A percentile compares a stretch with the other conserved stretches of the same genome.
Conservation (phyloP, 2,329 filamentous ascomycete genomes). For the Alternaria novae-zelandiae region DNA sequence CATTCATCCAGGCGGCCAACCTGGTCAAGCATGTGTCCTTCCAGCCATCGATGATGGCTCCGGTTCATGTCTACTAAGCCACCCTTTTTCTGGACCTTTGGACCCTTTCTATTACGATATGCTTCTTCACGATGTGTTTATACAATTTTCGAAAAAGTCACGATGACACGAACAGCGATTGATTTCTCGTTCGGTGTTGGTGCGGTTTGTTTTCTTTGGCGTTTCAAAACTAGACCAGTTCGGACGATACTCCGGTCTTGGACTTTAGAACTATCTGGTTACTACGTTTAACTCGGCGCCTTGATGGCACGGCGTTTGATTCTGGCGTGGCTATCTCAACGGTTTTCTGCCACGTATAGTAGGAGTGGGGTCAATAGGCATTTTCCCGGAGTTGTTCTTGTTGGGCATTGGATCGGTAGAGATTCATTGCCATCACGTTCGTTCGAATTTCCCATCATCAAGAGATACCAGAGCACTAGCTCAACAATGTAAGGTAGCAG, state of each 20-base stretch:
- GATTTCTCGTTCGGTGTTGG: slow-evolving; percentile 39
- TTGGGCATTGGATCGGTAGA: slow-evolving; percentile 17
- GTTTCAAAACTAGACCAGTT: slow-evolving; percentile 43
- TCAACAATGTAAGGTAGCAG: slow-evolving; percentile 44
- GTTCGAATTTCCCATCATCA: slow-evolving; percentile 31
- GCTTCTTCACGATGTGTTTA: slow-evolving; percentile 44
- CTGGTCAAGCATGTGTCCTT: slow-evolving; percentile 51
- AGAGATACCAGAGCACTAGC: slow-evolving; percentile 49
- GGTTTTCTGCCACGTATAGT: slow-evolving; percentile 14
- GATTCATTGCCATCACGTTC: slow-evolving; percentile 31
- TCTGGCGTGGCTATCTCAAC: slow-evolving; percentile 25
- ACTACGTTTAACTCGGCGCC: slow-evolving; percentile 44
- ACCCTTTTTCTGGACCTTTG: slow-evolving; percentile 3
- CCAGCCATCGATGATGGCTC: slow-evolving; percentile 47
- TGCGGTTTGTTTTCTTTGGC: slow-evolving; percentile 25
- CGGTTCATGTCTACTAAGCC: slow-evolving; percentile 47
- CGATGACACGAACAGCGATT: slow-evolving; percentile 45
- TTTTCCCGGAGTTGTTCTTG: slow-evolving; percentile 28
- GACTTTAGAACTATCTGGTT: slow-evolving; percentile 31
- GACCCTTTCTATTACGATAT: slow-evolving; percentile 25
- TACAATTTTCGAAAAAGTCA: slow-evolving; percentile 44
- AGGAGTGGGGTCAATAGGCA: slow-evolving; percentile 20
- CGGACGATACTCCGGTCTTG: slow-evolving; percentile 20
- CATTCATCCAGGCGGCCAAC: slow-evolving; percentile 50
- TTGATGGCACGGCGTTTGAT: slow-evolving; percentile 38